Evolutionary conservation across 257 asterid genomes (phyloP), one percentile per base, ranked within the genome.

Genomic region (Solanum lycopersicoides): DNA sequence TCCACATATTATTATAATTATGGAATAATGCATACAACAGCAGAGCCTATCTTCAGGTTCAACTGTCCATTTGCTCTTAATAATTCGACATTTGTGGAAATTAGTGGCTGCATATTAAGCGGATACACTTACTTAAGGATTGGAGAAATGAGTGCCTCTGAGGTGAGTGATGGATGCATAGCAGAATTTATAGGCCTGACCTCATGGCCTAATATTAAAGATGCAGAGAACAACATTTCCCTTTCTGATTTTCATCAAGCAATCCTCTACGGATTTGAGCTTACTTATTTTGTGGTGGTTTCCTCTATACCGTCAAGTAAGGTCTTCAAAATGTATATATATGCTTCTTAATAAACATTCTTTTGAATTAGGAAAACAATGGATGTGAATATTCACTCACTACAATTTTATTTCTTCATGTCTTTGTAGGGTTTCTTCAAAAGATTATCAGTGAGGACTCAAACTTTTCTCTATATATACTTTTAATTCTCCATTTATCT

Each of bases 221-320:
- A 60, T 45, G 9, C 8, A 16, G 23, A 13, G 18, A 80, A 25
- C 32, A 68, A 76, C 25, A 7, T 87, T 44, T 88, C 91, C 1
- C 89, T 88, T 85, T 83, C 56, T 47, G 86, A 89, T 47, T 21
- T 89, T 77, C 91, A 88, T 60, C 41, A 45, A 12, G 84, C 88
- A 13, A 37, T 88, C 83, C 15, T 66, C 4, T 44, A 89, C 56
- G 93, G 92, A 9, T 91, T 89, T 42, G 90, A 82, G 82, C 69
- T 89, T 15, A 28, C 0, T 21, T 74, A 2, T 50, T 6, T 11
- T 41, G 44, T 0, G 0, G 3, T 2, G 59, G n/a, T n/a, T n/a
- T n/a, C n/a, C n/a, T n/a, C n/a, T n/a, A n/a, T 13, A 12, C 4
- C 7, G 5, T 12, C 15, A 0, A 9, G 82, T 37, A 74, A 74